phyloP scores from a whole-genome alignment of 352 stramenopile species.

The Phytophthora niederhauseri region DNA sequence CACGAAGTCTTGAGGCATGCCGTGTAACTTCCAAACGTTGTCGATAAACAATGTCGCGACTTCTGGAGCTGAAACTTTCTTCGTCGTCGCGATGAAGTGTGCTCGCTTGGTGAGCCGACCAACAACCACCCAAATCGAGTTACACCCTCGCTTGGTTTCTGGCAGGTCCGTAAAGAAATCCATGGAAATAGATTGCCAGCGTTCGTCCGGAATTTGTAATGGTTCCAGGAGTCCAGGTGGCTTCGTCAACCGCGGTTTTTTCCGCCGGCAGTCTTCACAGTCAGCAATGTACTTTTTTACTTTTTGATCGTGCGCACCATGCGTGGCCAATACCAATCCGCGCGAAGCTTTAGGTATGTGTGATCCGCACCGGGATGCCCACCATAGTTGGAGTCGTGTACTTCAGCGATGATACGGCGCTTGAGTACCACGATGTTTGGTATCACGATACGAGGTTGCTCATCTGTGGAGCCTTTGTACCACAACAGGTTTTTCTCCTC shows the following conservation, averaged over 20 bases:
- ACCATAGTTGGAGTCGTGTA: neutral
- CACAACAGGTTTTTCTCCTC: neutral
- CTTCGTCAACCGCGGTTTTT: constrained; percentile 9
- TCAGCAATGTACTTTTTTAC: constrained; percentile 12
- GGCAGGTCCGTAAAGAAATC: constrained; percentile 11
- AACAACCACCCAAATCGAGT: neutral
- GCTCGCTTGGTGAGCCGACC: neutral
- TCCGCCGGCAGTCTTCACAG: constrained; percentile 15
- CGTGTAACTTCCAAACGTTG: neutral
- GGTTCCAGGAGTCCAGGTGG: constrained; percentile 6
- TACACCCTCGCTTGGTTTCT: constrained; percentile 4
- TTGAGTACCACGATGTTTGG: neutral
- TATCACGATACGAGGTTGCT: neutral
- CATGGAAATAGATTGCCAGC: constrained; percentile 8
- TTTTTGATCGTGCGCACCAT: constrained; percentile 5
- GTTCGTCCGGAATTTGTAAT: constrained; percentile 13
- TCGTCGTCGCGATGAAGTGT: constrained; percentile 8
- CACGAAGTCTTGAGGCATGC: neutral
- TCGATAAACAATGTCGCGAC: constrained; percentile 5
- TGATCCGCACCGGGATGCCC: neutral
- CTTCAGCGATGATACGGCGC: constrained; percentile 9
- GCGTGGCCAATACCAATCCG: constrained; percentile 8
- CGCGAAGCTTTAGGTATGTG: constrained; percentile 8
- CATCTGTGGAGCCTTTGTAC: neutral
- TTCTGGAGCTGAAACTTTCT: constrained; percentile 1